Percentiles rank a stretch among this genome's conserved stretches.
Conservation (phyloP, 192 early-diverging fungal genomes). For the Coemansia sp. region DNA sequence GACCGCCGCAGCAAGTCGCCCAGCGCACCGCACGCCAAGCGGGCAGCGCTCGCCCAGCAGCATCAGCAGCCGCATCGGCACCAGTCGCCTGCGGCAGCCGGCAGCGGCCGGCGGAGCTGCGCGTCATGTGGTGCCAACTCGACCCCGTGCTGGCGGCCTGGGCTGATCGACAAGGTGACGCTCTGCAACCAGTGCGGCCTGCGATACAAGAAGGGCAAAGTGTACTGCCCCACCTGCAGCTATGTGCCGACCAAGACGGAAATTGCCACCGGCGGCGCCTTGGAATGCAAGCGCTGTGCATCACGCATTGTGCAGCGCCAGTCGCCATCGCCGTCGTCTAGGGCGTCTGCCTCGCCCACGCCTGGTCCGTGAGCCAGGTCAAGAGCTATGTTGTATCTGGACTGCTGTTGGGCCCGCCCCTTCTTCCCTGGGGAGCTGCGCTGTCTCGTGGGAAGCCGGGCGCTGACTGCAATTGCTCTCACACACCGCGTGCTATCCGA, state of each 20-base stretch:
- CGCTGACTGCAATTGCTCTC: not conserved
- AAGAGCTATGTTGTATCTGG: not conserved
- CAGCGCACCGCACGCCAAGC: not conserved
- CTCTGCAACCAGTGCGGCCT: slow-evolving; percentile 59
- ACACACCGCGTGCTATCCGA: too few species aligned
- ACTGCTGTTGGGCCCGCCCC: not conserved
- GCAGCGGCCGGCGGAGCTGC: slow-evolving; percentile 43
- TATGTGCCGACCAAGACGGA: slow-evolving; percentile 59
- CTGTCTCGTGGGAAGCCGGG: not conserved
- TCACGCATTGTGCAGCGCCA: slow-evolving; percentile 19
- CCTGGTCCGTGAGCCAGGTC: not conserved
- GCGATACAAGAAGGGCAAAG: slow-evolving; percentile 59
- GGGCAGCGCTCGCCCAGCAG: slow-evolving; percentile 5
- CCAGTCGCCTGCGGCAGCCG: slow-evolving; percentile 14
- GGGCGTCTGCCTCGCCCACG: not conserved
- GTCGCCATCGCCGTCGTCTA: not conserved
- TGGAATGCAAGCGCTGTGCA: slow-evolving; percentile 46
- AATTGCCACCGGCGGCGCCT: slow-evolving; percentile 54
- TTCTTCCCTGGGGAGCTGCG: not conserved
- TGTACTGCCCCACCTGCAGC: slow-evolving; percentile 51
- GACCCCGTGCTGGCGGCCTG: slow-evolving; percentile 60
- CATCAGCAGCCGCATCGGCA: slow-evolving; percentile 14
- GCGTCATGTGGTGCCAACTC: slow-evolving; percentile 51
- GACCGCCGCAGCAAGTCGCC: slow-evolving; percentile 34
- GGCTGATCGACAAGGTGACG: slow-evolving; percentile 56